Evolutionary conservation across 257 asterid species (phyloP).

Genomic region (Solanum peruvianum): DNA sequence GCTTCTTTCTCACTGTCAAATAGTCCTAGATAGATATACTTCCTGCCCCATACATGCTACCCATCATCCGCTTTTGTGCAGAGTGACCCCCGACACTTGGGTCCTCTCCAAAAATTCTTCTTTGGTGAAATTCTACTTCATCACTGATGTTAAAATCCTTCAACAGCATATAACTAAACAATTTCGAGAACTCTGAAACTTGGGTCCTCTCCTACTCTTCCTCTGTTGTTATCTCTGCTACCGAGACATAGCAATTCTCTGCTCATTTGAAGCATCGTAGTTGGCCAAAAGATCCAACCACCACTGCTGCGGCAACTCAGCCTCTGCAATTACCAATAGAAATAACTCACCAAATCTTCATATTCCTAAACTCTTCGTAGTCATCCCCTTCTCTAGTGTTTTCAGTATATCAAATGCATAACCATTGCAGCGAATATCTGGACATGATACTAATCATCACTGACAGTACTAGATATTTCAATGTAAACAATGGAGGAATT

Average conservation of each 20-base stretch:
- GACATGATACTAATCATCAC: constrained; percentile 41
- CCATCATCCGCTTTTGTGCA: not conserved
- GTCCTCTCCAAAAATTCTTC: not conserved
- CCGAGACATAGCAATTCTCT: constrained; percentile 23
- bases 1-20: constrained; percentile 82
- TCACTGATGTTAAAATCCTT: constrained; percentile 19
- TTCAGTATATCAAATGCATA: constrained; percentile 45
- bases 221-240: constrained; percentile 32
- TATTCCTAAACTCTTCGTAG: constrained; percentile 14
- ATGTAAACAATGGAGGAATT: constrained; percentile 55
- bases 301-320: not conserved
- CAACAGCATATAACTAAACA: not conserved
- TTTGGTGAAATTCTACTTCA: constrained; percentile 34
- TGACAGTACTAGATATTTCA: constrained; percentile 59
- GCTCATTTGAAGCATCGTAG: constrained; percentile 23
- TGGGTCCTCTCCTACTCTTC: not conserved
- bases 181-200: not conserved
- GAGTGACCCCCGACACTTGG: not conserved
- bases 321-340: constrained; percentile 21
- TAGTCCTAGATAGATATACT: not conserved
- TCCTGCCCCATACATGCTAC: not conserved
- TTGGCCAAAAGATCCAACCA: constrained; percentile 38
- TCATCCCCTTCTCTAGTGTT: not conserved
- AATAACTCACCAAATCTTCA: constrained; percentile 28
- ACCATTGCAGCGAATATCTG: constrained; percentile 1